Conservation (phyloP, 441 rosid species). For the Capsella rubella region DNA sequence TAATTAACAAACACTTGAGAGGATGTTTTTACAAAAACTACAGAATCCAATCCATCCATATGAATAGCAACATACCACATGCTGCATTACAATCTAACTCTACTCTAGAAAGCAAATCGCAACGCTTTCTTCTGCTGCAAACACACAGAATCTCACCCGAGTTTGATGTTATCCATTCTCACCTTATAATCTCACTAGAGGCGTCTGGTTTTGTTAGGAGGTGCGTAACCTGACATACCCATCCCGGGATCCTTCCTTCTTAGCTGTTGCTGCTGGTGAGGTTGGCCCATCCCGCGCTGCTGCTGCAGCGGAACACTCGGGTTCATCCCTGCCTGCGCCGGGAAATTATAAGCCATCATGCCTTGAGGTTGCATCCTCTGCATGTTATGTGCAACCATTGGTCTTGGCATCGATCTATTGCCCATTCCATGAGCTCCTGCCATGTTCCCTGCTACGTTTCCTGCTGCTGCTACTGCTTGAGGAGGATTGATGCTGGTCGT, state of each 20-base stretch:
- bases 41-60: constrained; percentile 10
- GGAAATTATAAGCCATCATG: constrained; percentile 69
- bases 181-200: constrained; percentile 48
- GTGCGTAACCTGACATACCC: constrained; percentile 86
- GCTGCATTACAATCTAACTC: constrained; percentile 25
- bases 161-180: neutral
- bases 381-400: constrained; percentile 71
- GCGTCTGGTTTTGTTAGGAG: constrained; percentile 89
- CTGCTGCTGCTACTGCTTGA: constrained; percentile 72
- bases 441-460: constrained; percentile 68
- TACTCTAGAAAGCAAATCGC: constrained; percentile 22
- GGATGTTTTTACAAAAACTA: constrained; percentile 15
- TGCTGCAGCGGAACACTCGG: constrained; percentile 82
- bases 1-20: constrained; percentile 12
- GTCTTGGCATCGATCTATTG: constrained; percentile 72
- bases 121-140: constrained; percentile 1
- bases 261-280: constrained; percentile 74
- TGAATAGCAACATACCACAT: constrained; percentile 8
- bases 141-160: constrained; percentile 3
- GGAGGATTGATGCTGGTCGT: constrained; percentile 87
- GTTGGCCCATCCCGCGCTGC: constrained; percentile 70
- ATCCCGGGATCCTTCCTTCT: constrained; percentile 90
- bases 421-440: constrained; percentile 68
- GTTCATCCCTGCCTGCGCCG: constrained; percentile 77
- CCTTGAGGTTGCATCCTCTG: constrained; percentile 84